Base-by-base conservation (phyloP, 345 rosid genomes). In the Linum lewisii region DNA sequence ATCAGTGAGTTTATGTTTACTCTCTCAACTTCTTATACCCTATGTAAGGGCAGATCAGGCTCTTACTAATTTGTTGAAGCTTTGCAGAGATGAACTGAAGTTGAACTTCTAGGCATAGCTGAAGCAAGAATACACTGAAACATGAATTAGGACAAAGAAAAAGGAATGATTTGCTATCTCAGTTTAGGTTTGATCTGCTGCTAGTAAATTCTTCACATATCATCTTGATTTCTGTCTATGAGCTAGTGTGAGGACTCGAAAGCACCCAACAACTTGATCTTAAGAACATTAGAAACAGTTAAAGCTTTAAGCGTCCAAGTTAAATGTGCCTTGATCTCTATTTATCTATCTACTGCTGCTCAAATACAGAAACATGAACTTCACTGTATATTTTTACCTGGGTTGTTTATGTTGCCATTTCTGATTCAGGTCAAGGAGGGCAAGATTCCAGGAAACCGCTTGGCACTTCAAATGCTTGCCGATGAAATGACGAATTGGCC, bases 401-500 rank as follows among this genome's bases (percentile, higher is more conserved):
- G 24, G 29, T 57, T 45, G 54, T 25, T 26, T 51, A 42, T 52
- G 26, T n/a, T 45, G 13, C 67, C 7, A 26, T 22, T 69, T 18
- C 51, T 56, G 60, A 66, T 75, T 34, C 66, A 88, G 96, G 96
- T 86, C 47, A 83, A 86, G 72, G 81, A 84, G 63, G 98, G 93
- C 34, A 88, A 88, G 70, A 68, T 86, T 44, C 98, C 96, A 36
- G 74, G 65, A 77, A 70, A 86, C 71, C 86, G 87, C 38, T 63
- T 65, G 3, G 95, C 96, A 37, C 80, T 92, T 54, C 78, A 53
- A 59, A 75, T 86, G 83, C 78, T 92, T 57, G 84, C 93, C n/a
- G 90, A 86, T 76, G 96, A 92, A 74, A 81, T 92, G 89, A 37
- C 42, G 26, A 79, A 77, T 50, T 92, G 98, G 98, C 98, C 98